Base-by-base conservation (phyloP, 164 flowering plant genomes). In the Magnolia sinica region DNA sequence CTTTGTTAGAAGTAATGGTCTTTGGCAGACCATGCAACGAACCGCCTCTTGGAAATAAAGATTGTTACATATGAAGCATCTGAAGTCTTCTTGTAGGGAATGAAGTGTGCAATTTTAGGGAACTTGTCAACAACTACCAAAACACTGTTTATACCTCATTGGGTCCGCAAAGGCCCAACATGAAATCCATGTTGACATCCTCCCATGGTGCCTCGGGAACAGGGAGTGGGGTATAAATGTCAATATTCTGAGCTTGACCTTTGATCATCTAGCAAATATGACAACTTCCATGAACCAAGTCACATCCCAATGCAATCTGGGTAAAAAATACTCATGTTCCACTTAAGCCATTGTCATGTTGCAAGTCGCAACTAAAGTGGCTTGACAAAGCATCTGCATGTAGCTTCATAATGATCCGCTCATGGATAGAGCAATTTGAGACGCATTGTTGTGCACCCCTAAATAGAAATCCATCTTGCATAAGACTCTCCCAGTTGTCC, bases 91-190 rank as follows among this genome's bases (percentile, higher is more conserved):
- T 73, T 61, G 45, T 20, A 67, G 9, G 71, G 61, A 67, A 75
- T 50, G 18, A 75, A 75, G 27, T 75, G 77, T 1, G 64, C 77
- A 64, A 75, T 68, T 27, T 75, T 67, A 5, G 45, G 64, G 59
- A 76, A 59, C 16, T 22, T 16, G 61, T 59, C 73, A n/a, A 76
- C 78, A 3, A 76, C 37, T 10, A 76, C 73, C 18, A 70, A 11
- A 50, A 19, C 27, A 2, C 8, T 20, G 18, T 75, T 72, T 0
- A 16, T 55, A 18, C 49, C 50, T 66, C 70, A 8, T 59, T 55
- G 75, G 16, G 71, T 77, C 8, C 7, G 8, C 7, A 5, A 37
- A 37, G 45, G 7, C 45, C 45, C 45, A 37, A 37, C 7, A 37
- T 5, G 45, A 37, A 37, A 37, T 37, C 45, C 45, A 37, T 37